Evolutionary conservation across 2,329 filamentous ascomycete genomes (phyloP).

Genomic region (Graphilbum fragrans): DNA sequence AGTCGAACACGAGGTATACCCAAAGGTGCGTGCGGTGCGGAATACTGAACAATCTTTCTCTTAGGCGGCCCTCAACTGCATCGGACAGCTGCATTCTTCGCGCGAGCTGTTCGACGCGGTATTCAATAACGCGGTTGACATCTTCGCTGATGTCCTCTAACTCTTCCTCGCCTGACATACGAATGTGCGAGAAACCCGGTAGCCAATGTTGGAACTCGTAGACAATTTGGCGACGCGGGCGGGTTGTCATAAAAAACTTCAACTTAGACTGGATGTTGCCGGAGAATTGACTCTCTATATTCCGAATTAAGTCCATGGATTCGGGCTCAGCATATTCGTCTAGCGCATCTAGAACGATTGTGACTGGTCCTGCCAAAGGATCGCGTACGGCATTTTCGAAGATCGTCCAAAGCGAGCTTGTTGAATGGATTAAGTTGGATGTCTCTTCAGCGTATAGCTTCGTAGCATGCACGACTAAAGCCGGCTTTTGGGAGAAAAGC

Average conservation of each 20-base stretch:
- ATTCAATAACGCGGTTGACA: slow-evolving; percentile 3
- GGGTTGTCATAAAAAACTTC: slow-evolving; percentile 4
- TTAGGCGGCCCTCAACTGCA: slow-evolving; percentile 8
- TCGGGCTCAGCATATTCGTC: no score
- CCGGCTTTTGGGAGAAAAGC: no score
- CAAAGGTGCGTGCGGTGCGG: slow-evolving; percentile 24
- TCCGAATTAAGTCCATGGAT: no score
- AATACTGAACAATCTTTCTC: slow-evolving; percentile 8
- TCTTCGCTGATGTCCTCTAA: slow-evolving; percentile 5
- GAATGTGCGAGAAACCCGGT: slow-evolving; percentile 1
- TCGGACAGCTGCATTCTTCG: neutral
- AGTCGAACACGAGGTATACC: slow-evolving; percentile 21
- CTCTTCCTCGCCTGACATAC: slow-evolving; percentile 5
- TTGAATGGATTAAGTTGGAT: no score
- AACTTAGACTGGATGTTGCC: neutral
- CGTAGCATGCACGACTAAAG: no score
- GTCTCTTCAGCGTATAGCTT: no score
- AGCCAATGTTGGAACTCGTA: slow-evolving; percentile 3
- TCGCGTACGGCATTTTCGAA: no score
- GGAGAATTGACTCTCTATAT: no score
- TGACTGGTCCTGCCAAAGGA: no score
- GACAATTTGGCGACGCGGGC: slow-evolving; percentile 5
- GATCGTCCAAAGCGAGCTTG: no score
- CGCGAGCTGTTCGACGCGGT: slow-evolving; percentile 1
- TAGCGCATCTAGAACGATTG: no score